A percentile compares a stretch with the other conserved stretches of the same genome.
These are phyloP conservation scores for Coffea eugenioides DNA, from an alignment of 257 asterid genomes.

Conservation along the genomic window DNA sequence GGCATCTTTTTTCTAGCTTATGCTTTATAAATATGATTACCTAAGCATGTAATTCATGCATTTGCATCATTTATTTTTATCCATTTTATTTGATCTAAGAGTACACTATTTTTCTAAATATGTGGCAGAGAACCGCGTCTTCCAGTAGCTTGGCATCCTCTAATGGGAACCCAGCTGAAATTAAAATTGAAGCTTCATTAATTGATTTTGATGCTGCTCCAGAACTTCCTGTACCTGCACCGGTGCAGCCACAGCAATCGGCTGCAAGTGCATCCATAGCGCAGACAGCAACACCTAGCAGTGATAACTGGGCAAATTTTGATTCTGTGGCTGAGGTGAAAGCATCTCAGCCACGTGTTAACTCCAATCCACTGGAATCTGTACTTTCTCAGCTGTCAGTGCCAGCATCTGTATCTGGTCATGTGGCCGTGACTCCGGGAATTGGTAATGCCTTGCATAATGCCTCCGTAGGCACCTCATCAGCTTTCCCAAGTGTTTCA, in stretches of 20 bases:
- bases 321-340: slow-evolving; percentile 67
- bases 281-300: slow-evolving; percentile 45
- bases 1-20: not conserved
- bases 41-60: not conserved
- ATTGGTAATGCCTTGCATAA: slow-evolving; percentile 1
- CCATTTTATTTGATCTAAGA: not conserved
- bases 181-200: slow-evolving; percentile 73
- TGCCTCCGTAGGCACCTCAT: slow-evolving; percentile 28
- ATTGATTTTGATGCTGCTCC: slow-evolving; percentile 90
- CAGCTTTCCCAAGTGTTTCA: slow-evolving; percentile 42
- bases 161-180: slow-evolving; percentile 67
- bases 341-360: slow-evolving; percentile 47
- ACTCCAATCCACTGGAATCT: slow-evolving; percentile 52
- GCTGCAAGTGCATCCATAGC: slow-evolving; percentile 38
- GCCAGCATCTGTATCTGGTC: slow-evolving; percentile 54
- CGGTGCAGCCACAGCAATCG: slow-evolving; percentile 43
- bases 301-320: slow-evolving; percentile 91
- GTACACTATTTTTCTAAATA: not conserved
- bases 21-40: not conserved
- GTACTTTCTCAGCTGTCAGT: slow-evolving; percentile 63
- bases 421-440: slow-evolving; percentile 23
- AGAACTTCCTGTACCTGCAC: slow-evolving; percentile 50
- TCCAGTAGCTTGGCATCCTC: slow-evolving; percentile 90
- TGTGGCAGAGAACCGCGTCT: slow-evolving; percentile 82
- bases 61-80: not conserved